Evolutionary conservation across 2,329 filamentous ascomycete species (phyloP).

Genomic region (Talaromyces piceae): DNA sequence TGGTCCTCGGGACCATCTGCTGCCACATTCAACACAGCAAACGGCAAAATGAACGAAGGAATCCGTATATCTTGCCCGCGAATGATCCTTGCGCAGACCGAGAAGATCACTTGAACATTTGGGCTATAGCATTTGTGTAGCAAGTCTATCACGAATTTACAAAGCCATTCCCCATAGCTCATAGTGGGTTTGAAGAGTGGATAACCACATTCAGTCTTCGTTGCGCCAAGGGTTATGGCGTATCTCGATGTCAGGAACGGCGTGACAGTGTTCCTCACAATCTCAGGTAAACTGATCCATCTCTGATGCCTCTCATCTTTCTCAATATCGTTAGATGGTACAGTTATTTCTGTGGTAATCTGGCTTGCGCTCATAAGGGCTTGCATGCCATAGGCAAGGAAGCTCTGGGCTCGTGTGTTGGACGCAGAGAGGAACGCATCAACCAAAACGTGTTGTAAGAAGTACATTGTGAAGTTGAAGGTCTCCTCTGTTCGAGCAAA

Average conservation of each 20-base stretch:
- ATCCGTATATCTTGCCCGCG: conserved; percentile 79
- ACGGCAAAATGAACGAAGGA: conserved; percentile 81
- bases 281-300: conserved; percentile 72
- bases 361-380: conserved; percentile 73
- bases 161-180: conserved; percentile 74
- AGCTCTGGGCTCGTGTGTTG: conserved; percentile 80
- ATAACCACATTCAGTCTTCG: conserved; percentile 54
- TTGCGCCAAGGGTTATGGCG: conserved; percentile 56
- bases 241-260: conserved; percentile 86
- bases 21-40: conserved; percentile 74
- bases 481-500: conserved; percentile 72
- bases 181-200: conserved; percentile 66
- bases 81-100: conserved; percentile 72
- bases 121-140: conserved; percentile 67
- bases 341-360: conserved; percentile 52
- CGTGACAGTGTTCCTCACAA: conserved; percentile 70
- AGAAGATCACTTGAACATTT: conserved; percentile 70
- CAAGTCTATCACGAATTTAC: conserved; percentile 71
- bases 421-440: conserved; percentile 86
- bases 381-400: conserved; percentile 91
- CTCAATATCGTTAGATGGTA: conserved; percentile 47
- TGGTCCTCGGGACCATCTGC: conserved; percentile 62
- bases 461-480: conserved; percentile 75
- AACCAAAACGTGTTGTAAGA: conserved; percentile 80
- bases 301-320: conserved; percentile 58